A percentile compares a stretch with the other conserved stretches of the same genome.
Conservation (phyloP, 1,139 yeast species). For the Kurtzmaniella quercitrusa region DNA sequence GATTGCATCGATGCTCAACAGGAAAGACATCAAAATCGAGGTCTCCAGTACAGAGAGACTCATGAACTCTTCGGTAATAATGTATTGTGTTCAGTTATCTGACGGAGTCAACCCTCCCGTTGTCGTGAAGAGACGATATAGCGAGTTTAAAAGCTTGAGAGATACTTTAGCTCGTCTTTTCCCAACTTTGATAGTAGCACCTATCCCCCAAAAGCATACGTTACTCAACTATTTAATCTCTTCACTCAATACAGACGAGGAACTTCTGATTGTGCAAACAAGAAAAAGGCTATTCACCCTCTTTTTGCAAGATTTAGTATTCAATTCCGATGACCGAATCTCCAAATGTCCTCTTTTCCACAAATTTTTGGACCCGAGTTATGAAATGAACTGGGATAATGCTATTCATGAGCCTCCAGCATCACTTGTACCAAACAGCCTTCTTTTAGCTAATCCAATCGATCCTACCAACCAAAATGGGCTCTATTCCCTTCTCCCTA, state of each 20-base stretch:
- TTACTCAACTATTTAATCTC: conserved; percentile 38
- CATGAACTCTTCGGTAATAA: conserved; percentile 32
- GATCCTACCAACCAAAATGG: conserved; percentile 46
- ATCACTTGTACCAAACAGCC: conserved; percentile 34
- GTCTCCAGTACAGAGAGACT: conserved; percentile 35
- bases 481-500: conserved; percentile 38
- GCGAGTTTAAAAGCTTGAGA: conserved; percentile 52
- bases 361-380: conserved; percentile 47
- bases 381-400: conserved; percentile 44
- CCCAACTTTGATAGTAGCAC: conserved; percentile 51
- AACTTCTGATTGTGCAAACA: conserved; percentile 36
- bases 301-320: conserved; percentile 35
- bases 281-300: conserved; percentile 36
- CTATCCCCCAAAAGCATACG: conserved; percentile 58
- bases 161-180: conserved; percentile 39
- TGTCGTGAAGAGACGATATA: conserved; percentile 46
- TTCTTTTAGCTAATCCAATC: conserved; percentile 42
- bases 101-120: conserved; percentile 11
- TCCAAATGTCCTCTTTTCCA: conserved; percentile 31
- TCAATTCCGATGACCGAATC: conserved; percentile 21
- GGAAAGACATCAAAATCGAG: conserved; percentile 20
- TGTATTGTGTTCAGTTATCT: conserved; percentile 32
- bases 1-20: conserved; percentile 25
- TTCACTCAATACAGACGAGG: conserved; percentile 35
- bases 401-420: conserved; percentile 47